phyloP scores from a whole-genome alignment of 257 asterid species.

The Cordia subcordata region DNA sequence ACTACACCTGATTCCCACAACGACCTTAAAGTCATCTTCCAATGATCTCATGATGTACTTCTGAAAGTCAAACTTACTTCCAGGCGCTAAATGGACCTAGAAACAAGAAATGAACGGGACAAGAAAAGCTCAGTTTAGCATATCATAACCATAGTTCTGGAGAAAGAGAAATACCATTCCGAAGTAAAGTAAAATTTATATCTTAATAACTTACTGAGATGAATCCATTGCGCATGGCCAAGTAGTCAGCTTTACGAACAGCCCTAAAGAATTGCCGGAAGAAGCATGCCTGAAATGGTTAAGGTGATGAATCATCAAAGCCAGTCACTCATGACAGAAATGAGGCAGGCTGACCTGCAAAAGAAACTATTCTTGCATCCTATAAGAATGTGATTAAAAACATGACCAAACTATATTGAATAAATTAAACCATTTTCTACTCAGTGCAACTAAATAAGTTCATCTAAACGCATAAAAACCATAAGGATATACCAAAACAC shows the following conservation, averaged over 20 bases:
- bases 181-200: neutral
- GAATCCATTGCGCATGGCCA: constrained; percentile 87
- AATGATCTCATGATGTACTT: constrained; percentile 88
- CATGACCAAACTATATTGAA: no score
- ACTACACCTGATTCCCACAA: constrained; percentile 81
- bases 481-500: no score
- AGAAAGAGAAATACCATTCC: neutral
- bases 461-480: no score
- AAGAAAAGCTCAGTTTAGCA: no score
- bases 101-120: neutral
- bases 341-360: neutral
- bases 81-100: constrained; percentile 95
- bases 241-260: constrained; percentile 79
- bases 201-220: constrained; percentile 56
- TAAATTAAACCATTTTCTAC: no score
- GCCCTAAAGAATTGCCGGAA: constrained; percentile 72
- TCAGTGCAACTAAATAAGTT: no score
- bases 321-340: neutral
- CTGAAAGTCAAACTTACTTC: constrained; percentile 88
- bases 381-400: no score
- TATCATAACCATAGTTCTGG: neutral
- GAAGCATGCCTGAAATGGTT: constrained; percentile 58
- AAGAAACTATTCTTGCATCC: no score
- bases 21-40: constrained; percentile 94
- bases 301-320: constrained; percentile 1